A percentile compares a stretch with the other conserved stretches of the same genome.
phyloP scores from a whole-genome alignment of 176 grass and related monocot genomes.

The Eleusine coracana region DNA sequence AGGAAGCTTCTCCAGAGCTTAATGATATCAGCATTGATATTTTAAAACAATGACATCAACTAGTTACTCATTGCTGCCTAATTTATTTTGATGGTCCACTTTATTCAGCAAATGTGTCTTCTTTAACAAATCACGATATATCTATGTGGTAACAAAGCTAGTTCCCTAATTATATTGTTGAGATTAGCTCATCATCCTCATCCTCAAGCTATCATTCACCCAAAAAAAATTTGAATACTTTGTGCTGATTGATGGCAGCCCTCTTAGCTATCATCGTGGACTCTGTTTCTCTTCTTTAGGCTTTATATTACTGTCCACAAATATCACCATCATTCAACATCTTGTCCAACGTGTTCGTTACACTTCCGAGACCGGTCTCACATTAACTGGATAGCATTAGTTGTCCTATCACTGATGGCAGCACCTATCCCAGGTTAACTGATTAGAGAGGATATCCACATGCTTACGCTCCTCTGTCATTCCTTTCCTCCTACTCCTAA shows the following conservation, averaged over 20 bases:
- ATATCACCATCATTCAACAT: neutral
- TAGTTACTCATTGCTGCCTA: neutral
- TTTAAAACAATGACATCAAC: neutral
- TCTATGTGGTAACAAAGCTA: neutral
- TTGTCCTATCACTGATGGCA: neutral
- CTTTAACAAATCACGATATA: neutral
- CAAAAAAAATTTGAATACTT: neutral
- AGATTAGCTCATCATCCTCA: neutral
- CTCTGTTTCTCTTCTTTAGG: neutral
- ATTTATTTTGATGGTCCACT: neutral
- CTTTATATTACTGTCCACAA: neutral
- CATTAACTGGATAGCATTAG: neutral
- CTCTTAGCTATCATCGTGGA: neutral
- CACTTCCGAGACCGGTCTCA: neutral
- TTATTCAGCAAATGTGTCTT: neutral
- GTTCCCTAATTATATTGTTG: neutral
- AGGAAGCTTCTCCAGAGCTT: neutral
- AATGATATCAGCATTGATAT: neutral
- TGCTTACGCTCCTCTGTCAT: too few relatives aligned
- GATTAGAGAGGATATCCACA: too few relatives aligned
- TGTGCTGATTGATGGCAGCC: neutral
- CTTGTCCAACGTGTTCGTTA: neutral
- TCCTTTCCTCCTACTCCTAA: too few relatives aligned
- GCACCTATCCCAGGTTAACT: neutral
- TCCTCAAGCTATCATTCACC: too few relatives aligned